Evolutionary conservation across 2,329 filamentous ascomycete genomes (phyloP).

Genomic region (Scorias spongiosa): DNA sequence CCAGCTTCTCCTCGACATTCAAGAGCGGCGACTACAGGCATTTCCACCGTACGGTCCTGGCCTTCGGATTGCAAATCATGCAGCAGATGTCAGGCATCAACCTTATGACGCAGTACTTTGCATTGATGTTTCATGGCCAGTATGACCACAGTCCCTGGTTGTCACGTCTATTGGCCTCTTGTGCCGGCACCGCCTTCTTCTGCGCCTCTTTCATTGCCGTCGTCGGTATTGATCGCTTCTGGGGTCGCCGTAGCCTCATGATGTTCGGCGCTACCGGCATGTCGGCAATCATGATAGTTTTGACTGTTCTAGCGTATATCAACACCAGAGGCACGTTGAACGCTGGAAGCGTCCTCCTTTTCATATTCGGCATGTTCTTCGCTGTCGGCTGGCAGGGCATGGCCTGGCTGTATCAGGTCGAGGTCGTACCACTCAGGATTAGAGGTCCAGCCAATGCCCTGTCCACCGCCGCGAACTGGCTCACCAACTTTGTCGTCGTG

Average conservation of each 20-base stretch:
- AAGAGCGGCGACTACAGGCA: conserved; percentile 27
- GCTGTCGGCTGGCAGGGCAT: conserved; percentile 45
- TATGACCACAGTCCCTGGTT: conserved; percentile 12
- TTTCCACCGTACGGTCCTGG: conserved; percentile 28
- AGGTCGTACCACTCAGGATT: conserved; percentile 44
- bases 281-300: conserved; percentile 50
- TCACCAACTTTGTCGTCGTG: conserved; percentile 48
- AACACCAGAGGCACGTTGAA: conserved; percentile 25
- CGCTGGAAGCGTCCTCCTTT: conserved; percentile 39
- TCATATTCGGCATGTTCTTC: conserved; percentile 49
- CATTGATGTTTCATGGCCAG: conserved; percentile 27
- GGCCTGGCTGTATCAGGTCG: conserved; percentile 47
- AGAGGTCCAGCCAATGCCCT: conserved; percentile 49
- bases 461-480: conserved; percentile 46
- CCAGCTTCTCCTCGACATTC: conserved; percentile 16
- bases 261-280: conserved; percentile 27
- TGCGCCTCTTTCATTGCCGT: conserved; percentile 35
- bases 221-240: conserved; percentile 24
- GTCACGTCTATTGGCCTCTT: conserved; percentile 18
- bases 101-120: conserved; percentile 28
- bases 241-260: conserved; percentile 16
- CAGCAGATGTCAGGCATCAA: conserved; percentile 27
- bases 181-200: conserved; percentile 33
- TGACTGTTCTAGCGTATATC: conserved; percentile 25
- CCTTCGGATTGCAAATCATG: conserved; percentile 30